Evolutionary conservation across 192 early-diverging fungal species (phyloP), one percentile per base, ranked within the genome.

Genomic region (Podila verticillata): DNA sequence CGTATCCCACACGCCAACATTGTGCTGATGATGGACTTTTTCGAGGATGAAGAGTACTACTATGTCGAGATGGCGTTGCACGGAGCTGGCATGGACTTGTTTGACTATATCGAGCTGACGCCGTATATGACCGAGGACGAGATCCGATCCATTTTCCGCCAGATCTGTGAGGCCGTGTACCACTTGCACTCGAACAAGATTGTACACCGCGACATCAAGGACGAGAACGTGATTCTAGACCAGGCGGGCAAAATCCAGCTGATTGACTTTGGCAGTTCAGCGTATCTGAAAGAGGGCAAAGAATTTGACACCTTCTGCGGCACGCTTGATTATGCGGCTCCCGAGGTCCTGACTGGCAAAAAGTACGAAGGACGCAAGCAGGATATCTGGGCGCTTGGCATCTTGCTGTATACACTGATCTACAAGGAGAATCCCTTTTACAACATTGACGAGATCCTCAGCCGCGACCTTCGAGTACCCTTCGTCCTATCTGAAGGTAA

Each of bases 121-220:
- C 71, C 70, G 9, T 63, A 77, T 2, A 88, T 92, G 88, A 70
- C 75, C 4, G 84, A 88, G 81, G 65, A 77, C 72, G 84, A 89
- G 72, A 86, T 91, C 19, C 73, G 84, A 29, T 62, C 68, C 7
- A 89, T 92, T 9, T 92, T 92, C 51, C 57, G 73, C 26, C 91
- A 92, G 70, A 77, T 93, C 29, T 84, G 83, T 9, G 68, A 73
- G 22, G 91, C 89, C 8, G 85, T 93, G 15, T 48, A 78, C 51
- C 90, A 92, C 75, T 61, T 93, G 32, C 91, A 93, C 67, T 70
- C 79, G 31, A 78, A 89, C 58, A 87, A 86, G 32, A 91, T 94
- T 73, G 90, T 92, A 20, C 95, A 96, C 62, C 82, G 93, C 31
- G 95, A 96, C 81, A 95, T 96, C 75, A 96, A 96, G 78, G 95